Conservation (phyloP, 2,329 filamentous ascomycete genomes). For the Diplodia scrobiculata region DNA sequence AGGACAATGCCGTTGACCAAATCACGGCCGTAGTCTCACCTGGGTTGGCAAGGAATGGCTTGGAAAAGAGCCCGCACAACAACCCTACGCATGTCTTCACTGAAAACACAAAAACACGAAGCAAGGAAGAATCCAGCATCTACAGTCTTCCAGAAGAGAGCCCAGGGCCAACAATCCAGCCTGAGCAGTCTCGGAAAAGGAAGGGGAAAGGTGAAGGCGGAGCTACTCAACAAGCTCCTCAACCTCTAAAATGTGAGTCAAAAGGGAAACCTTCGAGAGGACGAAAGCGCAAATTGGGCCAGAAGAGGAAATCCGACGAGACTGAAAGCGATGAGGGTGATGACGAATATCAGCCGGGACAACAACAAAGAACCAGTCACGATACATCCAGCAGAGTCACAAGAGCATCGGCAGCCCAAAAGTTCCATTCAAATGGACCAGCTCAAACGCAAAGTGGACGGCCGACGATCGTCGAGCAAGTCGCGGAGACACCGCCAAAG, state of each 20-base stretch:
- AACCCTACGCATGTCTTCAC: neutral
- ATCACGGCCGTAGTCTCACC: too few species aligned
- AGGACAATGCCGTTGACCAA: too few species aligned
- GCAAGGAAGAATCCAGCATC: neutral
- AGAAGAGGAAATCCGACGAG: neutral
- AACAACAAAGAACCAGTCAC: neutral
- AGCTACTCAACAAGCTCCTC: neutral
- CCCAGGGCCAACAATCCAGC: neutral
- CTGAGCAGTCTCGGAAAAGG: constrained; percentile 4
- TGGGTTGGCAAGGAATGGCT: neutral
- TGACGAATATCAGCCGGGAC: neutral
- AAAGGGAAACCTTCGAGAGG: neutral
- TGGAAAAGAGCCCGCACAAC: neutral
- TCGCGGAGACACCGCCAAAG: neutral
- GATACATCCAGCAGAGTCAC: neutral
- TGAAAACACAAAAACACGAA: neutral
- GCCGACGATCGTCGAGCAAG: neutral
- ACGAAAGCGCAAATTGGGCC: neutral
- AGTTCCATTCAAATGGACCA: neutral
- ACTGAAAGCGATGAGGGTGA: neutral
- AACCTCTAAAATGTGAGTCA: neutral
- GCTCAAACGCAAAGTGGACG: neutral
- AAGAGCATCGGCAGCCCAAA: neutral
- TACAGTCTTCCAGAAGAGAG: constrained; percentile 31
- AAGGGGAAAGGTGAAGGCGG: constrained; percentile 10